Percentiles rank a stretch among this genome's conserved stretches.
phyloP scores from a whole-genome alignment of 2,329 filamentous ascomycete genomes.

The Talaromyces sp. region DNA sequence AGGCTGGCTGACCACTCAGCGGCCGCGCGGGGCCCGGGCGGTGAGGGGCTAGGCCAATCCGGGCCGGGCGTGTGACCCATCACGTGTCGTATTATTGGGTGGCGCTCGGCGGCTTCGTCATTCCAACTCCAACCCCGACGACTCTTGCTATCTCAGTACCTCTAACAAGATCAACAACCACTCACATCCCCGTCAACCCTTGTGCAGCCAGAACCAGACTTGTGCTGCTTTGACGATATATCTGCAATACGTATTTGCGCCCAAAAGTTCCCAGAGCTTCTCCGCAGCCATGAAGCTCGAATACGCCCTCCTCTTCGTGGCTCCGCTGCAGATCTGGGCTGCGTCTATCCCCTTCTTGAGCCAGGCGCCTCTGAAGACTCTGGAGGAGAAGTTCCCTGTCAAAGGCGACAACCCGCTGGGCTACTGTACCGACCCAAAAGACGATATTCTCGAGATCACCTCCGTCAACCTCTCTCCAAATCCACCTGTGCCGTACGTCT shows the following conservation, averaged over 20 bases:
- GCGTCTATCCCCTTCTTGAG: slow-evolving; percentile 44
- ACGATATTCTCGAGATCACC: slow-evolving; percentile 70
- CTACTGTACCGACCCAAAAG: slow-evolving; percentile 65
- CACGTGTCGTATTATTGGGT: slow-evolving; percentile 9
- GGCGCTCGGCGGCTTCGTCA: slow-evolving; percentile 6
- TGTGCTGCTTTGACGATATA: too few species aligned
- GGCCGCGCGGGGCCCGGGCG: neutral
- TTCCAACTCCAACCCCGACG: neutral
- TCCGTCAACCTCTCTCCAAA: slow-evolving; percentile 78
- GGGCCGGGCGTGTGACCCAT: slow-evolving; percentile 6
- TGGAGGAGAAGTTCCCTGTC: slow-evolving; percentile 56
- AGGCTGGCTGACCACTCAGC: neutral
- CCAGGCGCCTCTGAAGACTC: slow-evolving; percentile 45
- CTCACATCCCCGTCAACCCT: neutral
- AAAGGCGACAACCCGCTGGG: slow-evolving; percentile 80
- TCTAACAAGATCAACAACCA: neutral
- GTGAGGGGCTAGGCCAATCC: slow-evolving; percentile 1
- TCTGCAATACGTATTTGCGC: neutral
- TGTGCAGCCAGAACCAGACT: too few species aligned
- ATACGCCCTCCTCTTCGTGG: slow-evolving; percentile 36
- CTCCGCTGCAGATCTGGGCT: slow-evolving; percentile 40
- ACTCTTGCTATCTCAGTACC: neutral
- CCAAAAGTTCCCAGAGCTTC: neutral
- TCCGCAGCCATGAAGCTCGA: slow-evolving; percentile 35
- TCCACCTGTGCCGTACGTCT: slow-evolving; percentile 73